Evolutionary conservation across 2,329 filamentous ascomycete genomes (phyloP).

Genomic region (Calonectria leucothoes): DNA sequence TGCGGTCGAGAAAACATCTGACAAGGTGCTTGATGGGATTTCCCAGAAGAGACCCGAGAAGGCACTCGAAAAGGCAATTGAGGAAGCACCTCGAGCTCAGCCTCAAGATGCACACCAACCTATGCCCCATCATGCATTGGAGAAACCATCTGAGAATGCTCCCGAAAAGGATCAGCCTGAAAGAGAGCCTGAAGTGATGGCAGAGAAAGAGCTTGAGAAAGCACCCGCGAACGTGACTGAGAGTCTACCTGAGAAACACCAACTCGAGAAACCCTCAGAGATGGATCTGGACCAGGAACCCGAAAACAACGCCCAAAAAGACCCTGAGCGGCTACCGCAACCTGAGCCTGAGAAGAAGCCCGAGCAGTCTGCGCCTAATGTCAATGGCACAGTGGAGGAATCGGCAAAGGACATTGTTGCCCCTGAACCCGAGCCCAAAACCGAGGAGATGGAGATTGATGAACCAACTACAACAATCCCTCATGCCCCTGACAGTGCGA

Average conservation of each 20-base stretch:
- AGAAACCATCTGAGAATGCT: neutral
- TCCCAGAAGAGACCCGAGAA: neutral
- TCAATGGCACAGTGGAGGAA: neutral
- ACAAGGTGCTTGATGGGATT: neutral
- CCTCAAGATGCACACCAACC: neutral
- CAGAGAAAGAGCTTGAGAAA: neutral
- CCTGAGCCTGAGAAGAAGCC: neutral
- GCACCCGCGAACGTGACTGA: neutral
- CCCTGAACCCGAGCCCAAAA: constrained; percentile 48
- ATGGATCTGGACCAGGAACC: neutral
- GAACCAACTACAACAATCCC: constrained; percentile 24
- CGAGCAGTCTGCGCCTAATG: neutral
- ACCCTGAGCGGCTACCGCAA: neutral
- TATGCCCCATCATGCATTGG: neutral
- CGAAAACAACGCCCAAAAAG: neutral
- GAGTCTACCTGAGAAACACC: neutral
- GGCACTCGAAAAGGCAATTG: neutral
- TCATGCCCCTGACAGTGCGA: constrained; percentile 16
- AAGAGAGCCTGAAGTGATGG: neutral
- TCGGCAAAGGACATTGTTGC: neutral
- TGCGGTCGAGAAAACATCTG: neutral
- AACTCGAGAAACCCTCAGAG: neutral
- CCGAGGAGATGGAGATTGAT: constrained; percentile 57
- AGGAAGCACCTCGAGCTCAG: neutral
- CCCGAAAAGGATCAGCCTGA: neutral